Evolutionary conservation across 306 rosid genomes (phyloP).

Genomic region (Gynostemma pentaphyllum): DNA sequence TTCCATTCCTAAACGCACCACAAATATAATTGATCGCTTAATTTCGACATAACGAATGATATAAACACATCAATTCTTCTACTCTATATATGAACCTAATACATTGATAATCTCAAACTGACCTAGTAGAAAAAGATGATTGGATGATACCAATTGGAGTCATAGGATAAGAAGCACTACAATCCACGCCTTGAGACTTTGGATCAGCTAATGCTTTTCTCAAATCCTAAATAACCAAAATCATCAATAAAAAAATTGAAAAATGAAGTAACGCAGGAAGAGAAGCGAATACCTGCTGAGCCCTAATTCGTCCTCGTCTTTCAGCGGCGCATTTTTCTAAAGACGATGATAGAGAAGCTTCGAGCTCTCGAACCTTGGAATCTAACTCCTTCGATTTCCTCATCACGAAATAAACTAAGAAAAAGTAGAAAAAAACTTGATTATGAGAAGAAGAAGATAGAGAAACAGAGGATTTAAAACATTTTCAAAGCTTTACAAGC

Average conservation of each 20-base stretch:
- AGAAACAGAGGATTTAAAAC: neutral
- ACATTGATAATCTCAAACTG: neutral
- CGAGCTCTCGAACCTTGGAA: slow-evolving; percentile 42
- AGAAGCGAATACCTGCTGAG: slow-evolving; percentile 53
- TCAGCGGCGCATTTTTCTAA: slow-evolving; percentile 50
- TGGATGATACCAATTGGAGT: slow-evolving; percentile 63
- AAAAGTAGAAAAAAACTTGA: neutral
- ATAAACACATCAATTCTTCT: neutral
- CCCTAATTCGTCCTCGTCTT: slow-evolving; percentile 86
- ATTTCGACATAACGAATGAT: neutral
- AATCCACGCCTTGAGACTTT: slow-evolving; percentile 27
- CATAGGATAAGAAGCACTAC: slow-evolving; percentile 59
- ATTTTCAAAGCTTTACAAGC: slow-evolving; percentile 24
- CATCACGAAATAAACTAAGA: slow-evolving; percentile 33
- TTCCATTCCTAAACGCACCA: slow-evolving; percentile 55
- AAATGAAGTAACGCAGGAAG: neutral
- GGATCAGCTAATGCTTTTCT: slow-evolving; percentile 49
- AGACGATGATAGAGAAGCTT: slow-evolving; percentile 49
- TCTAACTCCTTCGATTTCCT: slow-evolving; percentile 43
- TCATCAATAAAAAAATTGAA: neutral
- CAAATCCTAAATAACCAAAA: slow-evolving; percentile 32
- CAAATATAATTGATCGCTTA: neutral
- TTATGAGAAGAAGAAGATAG: neutral
- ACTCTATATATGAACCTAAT: neutral
- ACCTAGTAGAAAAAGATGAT: slow-evolving; percentile 89